Evolutionary conservation across 306 rosid genomes (phyloP), one percentile per base, ranked within the genome.

Genomic region (Vigna reflexopilosa): DNA sequence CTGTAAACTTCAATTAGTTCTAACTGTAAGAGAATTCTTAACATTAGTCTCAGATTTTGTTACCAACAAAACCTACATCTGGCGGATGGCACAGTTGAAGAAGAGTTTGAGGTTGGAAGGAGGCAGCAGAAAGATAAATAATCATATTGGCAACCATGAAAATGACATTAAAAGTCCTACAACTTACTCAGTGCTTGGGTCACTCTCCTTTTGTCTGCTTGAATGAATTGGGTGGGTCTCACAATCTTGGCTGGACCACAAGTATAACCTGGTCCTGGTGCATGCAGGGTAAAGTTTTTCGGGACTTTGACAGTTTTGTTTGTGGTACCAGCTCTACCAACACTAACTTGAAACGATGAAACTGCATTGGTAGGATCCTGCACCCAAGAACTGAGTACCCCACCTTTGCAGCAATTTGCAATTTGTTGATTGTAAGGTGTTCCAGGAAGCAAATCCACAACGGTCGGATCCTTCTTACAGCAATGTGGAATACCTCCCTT

Each of bases 341-440:
- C 93, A 34, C 91, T 93, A 17, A 91, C 80, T 84, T 91, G 98
- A 86, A 93, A 93, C 30, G 98, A 85, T 9, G 88, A 70, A 4
- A 65, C 92, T n/a, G 96, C 90, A 32, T 84, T 84, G 42, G 61
- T 40, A 20, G 96, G 88, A 77, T 93, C 96, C 82, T 93, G 98
- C 8, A 7, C 90, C 89, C 86, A 91, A 9, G 98, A 93, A 67
- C 72, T 83, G 30, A 93, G 93, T n/a, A 93, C 93, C 16, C 98
- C 97, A 5, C 98, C 98, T 82, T 83, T 91, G 90, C 98, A 91
- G 85, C 98, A 93, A 86, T 93, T 93, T n/a, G 96, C 83, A 34
- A 83, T 62, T 83, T 91, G 98, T 78, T 80, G 89, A 77, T 93
- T 93, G 89, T 90, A 93, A 32, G 98, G 96, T 32, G 98, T 88